phyloP scores from a whole-genome alignment of 345 rosid genomes.

The Pistacia integerrima region DNA sequence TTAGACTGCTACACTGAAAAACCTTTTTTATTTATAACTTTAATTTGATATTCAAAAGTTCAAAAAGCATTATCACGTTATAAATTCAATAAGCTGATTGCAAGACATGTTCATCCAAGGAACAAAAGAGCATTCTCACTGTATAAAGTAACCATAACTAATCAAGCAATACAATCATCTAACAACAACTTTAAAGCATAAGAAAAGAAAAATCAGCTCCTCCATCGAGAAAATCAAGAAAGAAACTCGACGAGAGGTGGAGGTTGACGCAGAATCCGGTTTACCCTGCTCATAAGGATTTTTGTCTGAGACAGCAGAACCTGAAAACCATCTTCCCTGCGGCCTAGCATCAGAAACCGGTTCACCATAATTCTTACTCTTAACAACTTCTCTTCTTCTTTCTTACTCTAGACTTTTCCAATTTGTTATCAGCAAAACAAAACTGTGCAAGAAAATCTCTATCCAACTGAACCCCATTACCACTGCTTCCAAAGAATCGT shows the following conservation, averaged over 20 bases:
- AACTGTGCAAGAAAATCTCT: constrained; percentile 59
- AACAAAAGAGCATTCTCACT: neutral
- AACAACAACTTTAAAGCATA: neutral
- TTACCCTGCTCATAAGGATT: constrained; percentile 21
- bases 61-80: neutral
- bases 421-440: constrained; percentile 64
- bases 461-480: constrained; percentile 34
- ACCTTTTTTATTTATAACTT: constrained; percentile 1
- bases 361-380: constrained; percentile 18
- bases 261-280: constrained; percentile 50
- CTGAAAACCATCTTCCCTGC: constrained; percentile 28
- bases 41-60: neutral
- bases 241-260: too few relatives aligned
- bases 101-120: neutral
- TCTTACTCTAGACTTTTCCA: constrained; percentile 36
- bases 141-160: neutral
- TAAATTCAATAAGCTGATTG: neutral
- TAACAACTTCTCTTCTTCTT: constrained; percentile 30
- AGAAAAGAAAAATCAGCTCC: constrained; percentile 50
- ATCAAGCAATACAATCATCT: neutral
- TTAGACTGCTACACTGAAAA: constrained; percentile 13
- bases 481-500: constrained; percentile 27
- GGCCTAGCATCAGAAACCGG: constrained; percentile 11
- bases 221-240: constrained; percentile 54
- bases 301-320: constrained; percentile 26